phyloP scores from a whole-genome alignment of 78 protist species.

The Diacronema lutheri region DNA sequence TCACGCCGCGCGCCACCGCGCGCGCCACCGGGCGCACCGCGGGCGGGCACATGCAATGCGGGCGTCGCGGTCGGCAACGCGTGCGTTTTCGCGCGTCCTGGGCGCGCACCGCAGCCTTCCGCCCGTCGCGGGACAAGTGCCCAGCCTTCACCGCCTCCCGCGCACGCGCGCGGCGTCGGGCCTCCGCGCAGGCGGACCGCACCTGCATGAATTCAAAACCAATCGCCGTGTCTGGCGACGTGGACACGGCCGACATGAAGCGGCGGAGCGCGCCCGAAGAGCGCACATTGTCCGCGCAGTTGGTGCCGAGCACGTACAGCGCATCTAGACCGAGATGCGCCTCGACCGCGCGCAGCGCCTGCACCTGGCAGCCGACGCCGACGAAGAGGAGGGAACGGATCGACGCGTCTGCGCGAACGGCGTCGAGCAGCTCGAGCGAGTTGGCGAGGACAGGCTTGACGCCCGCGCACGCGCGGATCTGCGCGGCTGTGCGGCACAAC shows the following conservation, averaged over 20 bases:
- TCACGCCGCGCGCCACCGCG: no score
- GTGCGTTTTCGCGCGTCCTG: neutral
- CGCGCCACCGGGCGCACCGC: no score
- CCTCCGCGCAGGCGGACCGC: neutral
- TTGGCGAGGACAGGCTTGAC: conserved; percentile 8
- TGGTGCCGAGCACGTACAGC: conserved; percentile 33
- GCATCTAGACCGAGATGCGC: neutral
- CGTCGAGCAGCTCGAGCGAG: conserved; percentile 1
- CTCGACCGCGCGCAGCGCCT: conserved; percentile 10
- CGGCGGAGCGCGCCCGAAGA: neutral
- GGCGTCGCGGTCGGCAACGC: no score
- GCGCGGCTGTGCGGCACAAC: neutral
- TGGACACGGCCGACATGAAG: neutral
- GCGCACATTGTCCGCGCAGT: conserved; percentile 24
- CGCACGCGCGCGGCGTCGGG: neutral
- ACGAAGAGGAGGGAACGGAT: conserved; percentile 1
- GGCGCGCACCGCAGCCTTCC: neutral
- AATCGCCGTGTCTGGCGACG: neutral
- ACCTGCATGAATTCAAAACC: neutral
- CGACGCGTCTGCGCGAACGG: neutral
- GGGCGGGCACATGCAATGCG: no score
- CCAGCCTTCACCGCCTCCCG: neutral
- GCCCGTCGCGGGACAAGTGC: neutral
- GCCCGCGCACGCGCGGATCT: neutral
- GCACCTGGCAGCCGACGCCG: conserved; percentile 23